phyloP scores from a whole-genome alignment of 129 eudicot species.

The Artemisia tridentata region DNA sequence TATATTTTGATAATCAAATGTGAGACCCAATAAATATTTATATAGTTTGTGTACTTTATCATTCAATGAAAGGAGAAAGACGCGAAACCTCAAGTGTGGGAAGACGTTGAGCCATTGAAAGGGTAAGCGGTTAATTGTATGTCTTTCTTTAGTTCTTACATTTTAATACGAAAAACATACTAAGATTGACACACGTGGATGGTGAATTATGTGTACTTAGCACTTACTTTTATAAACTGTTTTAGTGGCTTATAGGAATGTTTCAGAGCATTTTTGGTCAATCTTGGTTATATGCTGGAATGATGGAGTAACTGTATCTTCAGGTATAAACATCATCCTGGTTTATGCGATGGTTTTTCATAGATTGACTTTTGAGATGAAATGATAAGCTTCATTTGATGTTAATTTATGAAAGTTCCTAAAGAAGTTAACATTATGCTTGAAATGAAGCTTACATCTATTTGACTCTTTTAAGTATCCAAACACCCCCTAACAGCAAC shows the following conservation, averaged over 20 bases:
- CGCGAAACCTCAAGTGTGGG: constrained; percentile 75
- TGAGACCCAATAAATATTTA: too few relatives aligned
- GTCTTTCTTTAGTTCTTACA: too few relatives aligned
- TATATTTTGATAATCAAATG: neutral
- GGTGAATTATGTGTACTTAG: neutral
- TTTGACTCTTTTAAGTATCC: too few relatives aligned
- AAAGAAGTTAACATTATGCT: too few relatives aligned
- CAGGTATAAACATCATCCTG: constrained; percentile 46
- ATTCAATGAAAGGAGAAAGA: constrained; percentile 69
- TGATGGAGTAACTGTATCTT: constrained; percentile 87
- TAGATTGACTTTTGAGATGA: neutral
- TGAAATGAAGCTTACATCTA: too few relatives aligned
- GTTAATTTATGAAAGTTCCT: too few relatives aligned
- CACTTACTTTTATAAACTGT: neutral
- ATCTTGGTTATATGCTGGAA: constrained; percentile 92
- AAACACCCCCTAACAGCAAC: too few relatives aligned
- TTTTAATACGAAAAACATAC: too few relatives aligned
- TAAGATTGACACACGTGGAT: neutral
- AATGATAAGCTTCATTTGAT: too few relatives aligned
- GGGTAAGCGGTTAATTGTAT: constrained; percentile 52
- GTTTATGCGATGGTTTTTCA: constrained; percentile 10
- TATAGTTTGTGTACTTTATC: neutral
- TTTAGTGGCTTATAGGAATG: neutral
- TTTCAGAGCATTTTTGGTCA: constrained; percentile 81
- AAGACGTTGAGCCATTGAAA: constrained; percentile 72